Percentiles rank a stretch among this genome's conserved stretches.
These are phyloP conservation scores for Nyssa sinensis DNA, from an alignment of 148 eudicot genomes.

Conservation along the genomic window DNA sequence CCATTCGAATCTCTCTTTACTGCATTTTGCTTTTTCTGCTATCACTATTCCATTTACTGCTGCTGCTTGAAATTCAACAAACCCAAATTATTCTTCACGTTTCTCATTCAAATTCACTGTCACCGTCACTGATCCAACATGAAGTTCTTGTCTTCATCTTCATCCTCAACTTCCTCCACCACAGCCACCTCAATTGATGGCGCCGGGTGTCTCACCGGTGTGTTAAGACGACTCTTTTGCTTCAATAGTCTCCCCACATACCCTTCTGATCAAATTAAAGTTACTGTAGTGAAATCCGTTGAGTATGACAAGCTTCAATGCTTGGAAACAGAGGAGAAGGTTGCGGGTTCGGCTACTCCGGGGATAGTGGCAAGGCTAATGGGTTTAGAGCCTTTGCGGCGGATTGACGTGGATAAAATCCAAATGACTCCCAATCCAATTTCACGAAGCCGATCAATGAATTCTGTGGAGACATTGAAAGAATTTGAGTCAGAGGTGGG, in stretches of 20 bases:
- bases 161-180: slow-evolving; percentile 23
- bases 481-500: slow-evolving; percentile 33
- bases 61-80: background rate
- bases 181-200: slow-evolving; percentile 11
- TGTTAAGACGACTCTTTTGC: slow-evolving; percentile 52
- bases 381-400: slow-evolving; percentile 71
- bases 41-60: slow-evolving; percentile 22
- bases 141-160: slow-evolving; percentile 30
- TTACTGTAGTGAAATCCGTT: slow-evolving; percentile 5
- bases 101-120: too few relatives aligned
- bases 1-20: slow-evolving; percentile 34
- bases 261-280: slow-evolving; percentile 39
- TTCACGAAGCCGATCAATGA: slow-evolving; percentile 36
- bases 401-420: slow-evolving; percentile 9
- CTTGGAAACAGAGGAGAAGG: slow-evolving; percentile 15
- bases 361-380: slow-evolving; percentile 69
- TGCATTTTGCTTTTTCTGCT: slow-evolving; percentile 10
- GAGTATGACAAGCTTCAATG: slow-evolving; percentile 17
- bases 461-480: slow-evolving; percentile 29
- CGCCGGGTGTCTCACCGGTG: slow-evolving; percentile 39
- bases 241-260: slow-evolving; percentile 47
- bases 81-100: slow-evolving; percentile 7
- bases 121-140: slow-evolving; percentile 14
- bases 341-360: slow-evolving; percentile 32
- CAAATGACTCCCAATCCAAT: slow-evolving; percentile 20